Evolutionary conservation across 169 alveolate genomes (phyloP).

Genomic region (Pseudocohnilembus persalinus): DNA sequence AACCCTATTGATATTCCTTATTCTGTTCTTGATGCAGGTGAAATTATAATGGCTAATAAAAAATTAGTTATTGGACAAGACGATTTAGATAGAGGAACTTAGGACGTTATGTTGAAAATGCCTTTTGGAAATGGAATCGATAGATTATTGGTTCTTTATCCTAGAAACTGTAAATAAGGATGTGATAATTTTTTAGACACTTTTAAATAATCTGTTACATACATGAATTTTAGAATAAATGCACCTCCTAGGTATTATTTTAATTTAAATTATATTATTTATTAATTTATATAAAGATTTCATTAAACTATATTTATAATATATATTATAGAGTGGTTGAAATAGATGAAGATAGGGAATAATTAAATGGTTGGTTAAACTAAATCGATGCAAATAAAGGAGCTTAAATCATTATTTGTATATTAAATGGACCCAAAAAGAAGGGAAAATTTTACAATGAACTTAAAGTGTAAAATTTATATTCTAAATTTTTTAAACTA

Average conservation of each 20-base stretch:
- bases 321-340: background rate
- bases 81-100: background rate
- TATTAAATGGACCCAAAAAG: background rate
- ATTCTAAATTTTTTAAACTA: no score
- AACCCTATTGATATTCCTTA: background rate
- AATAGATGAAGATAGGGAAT: background rate
- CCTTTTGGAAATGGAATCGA: background rate
- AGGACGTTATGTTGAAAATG: background rate
- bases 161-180: background rate
- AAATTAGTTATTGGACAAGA: background rate
- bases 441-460: background rate
- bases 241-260: background rate
- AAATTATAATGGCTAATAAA: no score
- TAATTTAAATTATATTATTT: no score
- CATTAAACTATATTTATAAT: background rate
- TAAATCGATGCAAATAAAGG: background rate
- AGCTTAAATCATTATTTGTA: background rate
- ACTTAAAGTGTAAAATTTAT: background rate
- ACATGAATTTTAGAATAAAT: background rate
- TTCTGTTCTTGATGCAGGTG: background rate
- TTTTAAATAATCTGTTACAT: background rate
- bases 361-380: background rate
- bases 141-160: background rate
- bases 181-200: background rate
- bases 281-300: no score